Percentiles rank a stretch among this genome's conserved stretches.
phyloP scores from a whole-genome alignment of 176 grass and related monocot genomes.

The Bolboschoenus planiculmis region DNA sequence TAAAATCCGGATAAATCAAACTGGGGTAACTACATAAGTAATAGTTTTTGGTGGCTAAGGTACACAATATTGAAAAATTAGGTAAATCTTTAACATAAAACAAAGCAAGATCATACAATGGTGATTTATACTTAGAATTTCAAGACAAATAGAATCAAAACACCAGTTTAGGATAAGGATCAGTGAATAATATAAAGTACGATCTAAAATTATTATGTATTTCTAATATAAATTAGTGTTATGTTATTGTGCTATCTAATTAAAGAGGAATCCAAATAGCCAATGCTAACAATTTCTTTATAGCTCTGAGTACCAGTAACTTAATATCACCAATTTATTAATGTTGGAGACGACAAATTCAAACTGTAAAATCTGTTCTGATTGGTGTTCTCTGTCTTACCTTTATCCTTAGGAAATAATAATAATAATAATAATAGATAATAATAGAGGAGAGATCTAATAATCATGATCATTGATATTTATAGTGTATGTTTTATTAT shows the following conservation, averaged over 20 bases:
- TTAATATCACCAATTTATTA: background rate
- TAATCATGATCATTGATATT: too few relatives aligned
- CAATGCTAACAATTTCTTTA: too few relatives aligned
- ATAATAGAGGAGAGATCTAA: too few relatives aligned
- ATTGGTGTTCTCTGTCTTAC: background rate
- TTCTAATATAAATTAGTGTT: too few relatives aligned
- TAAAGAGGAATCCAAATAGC: too few relatives aligned
- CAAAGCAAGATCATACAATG: background rate
- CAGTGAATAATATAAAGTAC: too few relatives aligned
- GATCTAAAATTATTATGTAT: background rate
- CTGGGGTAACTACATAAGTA: background rate
- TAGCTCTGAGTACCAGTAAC: background rate
- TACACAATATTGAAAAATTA: background rate
- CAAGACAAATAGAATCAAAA: background rate
- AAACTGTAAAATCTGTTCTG: background rate
- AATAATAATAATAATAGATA: too few relatives aligned
- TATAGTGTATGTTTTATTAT: too few relatives aligned
- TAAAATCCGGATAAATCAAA: background rate
- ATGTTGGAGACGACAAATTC: background rate
- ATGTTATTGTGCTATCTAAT: too few relatives aligned
- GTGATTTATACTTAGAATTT: background rate
- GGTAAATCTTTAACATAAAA: background rate
- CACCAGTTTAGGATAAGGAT: background rate
- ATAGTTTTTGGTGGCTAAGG: background rate
- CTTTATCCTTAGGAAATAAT: background rate